These are phyloP conservation scores for Hyparrhenia diplandra DNA, from an alignment of 176 grass and related monocot species.

Conservation along the genomic window DNA sequence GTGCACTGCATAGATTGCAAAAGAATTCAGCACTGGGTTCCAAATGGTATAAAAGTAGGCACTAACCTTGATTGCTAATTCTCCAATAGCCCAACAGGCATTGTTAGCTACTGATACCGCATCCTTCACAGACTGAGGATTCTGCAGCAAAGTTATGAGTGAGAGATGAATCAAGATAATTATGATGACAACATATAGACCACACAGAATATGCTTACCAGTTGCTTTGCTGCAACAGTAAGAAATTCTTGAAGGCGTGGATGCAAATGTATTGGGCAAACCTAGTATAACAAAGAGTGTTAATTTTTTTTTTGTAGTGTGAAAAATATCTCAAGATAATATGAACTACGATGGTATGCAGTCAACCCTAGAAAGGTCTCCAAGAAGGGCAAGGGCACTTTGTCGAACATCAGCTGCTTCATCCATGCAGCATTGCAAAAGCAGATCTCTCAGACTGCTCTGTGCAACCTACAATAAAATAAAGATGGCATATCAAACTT, in stretches of 20 bases:
- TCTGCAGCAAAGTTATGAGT: slow-evolving; percentile 52
- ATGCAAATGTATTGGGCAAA: slow-evolving; percentile 90
- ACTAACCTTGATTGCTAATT: slow-evolving; percentile 88
- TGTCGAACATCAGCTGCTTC: slow-evolving; percentile 88
- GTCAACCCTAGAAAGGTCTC: slow-evolving; percentile 91
- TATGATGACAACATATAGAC: not conserved
- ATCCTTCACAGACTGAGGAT: slow-evolving; percentile 66
- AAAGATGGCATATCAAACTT: slow-evolving; percentile 16
- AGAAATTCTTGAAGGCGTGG: slow-evolving; percentile 79
- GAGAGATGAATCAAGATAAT: slow-evolving; percentile 8
- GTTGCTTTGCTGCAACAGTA: slow-evolving; percentile 85
- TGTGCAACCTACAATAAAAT: slow-evolving; percentile 65
- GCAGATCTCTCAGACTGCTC: slow-evolving; percentile 80
- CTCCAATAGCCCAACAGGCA: slow-evolving; percentile 98
- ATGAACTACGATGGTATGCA: slow-evolving; percentile 13
- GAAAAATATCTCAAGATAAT: not conserved
- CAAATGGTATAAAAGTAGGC: not conserved
- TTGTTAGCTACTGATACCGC: slow-evolving; percentile 94
- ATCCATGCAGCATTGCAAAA: slow-evolving; percentile 95
- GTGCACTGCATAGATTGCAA: not conserved
- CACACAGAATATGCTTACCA: slow-evolving; percentile 46
- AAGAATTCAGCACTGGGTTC: not conserved
- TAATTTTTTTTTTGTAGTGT: not conserved
- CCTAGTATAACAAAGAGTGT: slow-evolving; percentile 39
- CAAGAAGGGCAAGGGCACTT: slow-evolving; percentile 89